phyloP scores from a whole-genome alignment of 805 yeast genomes.

The Jamesozyma piceae region DNA sequence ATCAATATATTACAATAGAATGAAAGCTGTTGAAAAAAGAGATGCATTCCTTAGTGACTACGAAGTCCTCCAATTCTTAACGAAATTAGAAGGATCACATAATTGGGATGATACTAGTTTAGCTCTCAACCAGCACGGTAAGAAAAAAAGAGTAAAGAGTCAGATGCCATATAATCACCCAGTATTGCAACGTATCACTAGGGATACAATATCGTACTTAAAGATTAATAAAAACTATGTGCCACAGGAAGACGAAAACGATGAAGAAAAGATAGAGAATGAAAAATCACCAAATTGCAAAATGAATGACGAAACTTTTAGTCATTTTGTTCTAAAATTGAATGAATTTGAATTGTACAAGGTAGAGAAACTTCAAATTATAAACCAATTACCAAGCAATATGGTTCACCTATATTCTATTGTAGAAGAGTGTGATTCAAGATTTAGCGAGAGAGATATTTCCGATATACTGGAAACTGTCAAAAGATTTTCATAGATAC shows the following conservation, averaged over 20 bases:
- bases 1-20: slow-evolving; percentile 9
- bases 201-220: slow-evolving; percentile 27
- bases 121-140: slow-evolving; percentile 10
- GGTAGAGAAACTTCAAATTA: slow-evolving; percentile 74
- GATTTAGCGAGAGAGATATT: slow-evolving; percentile 64
- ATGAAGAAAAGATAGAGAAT: slow-evolving; percentile 2
- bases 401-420: slow-evolving; percentile 71
- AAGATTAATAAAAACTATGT: slow-evolving; percentile 13
- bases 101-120: slow-evolving; percentile 27
- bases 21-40: slow-evolving; percentile 40
- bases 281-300: slow-evolving; percentile 21
- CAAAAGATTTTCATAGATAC: slow-evolving; percentile 21
- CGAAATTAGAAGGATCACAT: slow-evolving; percentile 33
- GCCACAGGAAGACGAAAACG: slow-evolving; percentile 15
- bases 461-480: slow-evolving; percentile 50
- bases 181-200: slow-evolving; percentile 30
- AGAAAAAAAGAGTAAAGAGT: slow-evolving; percentile 20
- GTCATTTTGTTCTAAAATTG: slow-evolving; percentile 24
- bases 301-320: slow-evolving; percentile 24
- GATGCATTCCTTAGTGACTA: slow-evolving; percentile 49
- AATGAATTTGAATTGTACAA: slow-evolving; percentile 53
- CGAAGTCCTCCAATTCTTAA: slow-evolving; percentile 44
- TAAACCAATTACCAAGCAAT: slow-evolving; percentile 71
- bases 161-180: slow-evolving; percentile 29
- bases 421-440: slow-evolving; percentile 85